These are phyloP conservation scores for Lomentospora prolificans DNA, from an alignment of 2,329 filamentous ascomycete species.

Conservation along the genomic window DNA sequence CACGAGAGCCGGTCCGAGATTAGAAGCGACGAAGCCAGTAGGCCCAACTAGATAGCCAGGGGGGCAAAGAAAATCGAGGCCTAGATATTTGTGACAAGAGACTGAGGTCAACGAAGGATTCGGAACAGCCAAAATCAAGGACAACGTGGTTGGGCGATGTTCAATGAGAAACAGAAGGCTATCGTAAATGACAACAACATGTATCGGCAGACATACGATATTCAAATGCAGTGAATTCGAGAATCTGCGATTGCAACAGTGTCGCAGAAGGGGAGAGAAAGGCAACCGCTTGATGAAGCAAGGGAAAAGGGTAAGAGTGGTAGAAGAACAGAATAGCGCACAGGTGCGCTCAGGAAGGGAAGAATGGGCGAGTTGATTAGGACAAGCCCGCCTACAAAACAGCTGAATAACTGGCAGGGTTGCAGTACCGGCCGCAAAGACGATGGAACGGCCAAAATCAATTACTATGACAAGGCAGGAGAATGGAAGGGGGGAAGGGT, in stretches of 20 bases:
- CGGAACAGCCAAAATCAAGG: neutral
- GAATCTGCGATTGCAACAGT: neutral
- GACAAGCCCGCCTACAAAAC: neutral
- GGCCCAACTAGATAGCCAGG: neutral
- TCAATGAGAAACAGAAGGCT: neutral
- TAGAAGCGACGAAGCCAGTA: too few relatives aligned
- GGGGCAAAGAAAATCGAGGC: neutral
- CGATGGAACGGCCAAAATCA: neutral
- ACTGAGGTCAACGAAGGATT: neutral
- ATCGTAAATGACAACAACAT: too few relatives aligned
- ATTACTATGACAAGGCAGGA: neutral
- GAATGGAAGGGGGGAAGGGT: neutral
- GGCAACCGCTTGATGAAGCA: neutral
- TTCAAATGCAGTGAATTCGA: too few relatives aligned
- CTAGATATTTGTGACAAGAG: neutral
- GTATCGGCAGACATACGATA: too few relatives aligned
- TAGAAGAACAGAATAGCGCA: constrained; percentile 2
- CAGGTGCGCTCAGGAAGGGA: neutral
- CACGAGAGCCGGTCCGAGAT: too few relatives aligned
- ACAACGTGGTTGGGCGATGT: neutral
- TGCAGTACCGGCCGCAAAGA: neutral
- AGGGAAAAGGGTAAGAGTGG: constrained; percentile 3
- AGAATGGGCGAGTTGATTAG: neutral
- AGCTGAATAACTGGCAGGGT: neutral
- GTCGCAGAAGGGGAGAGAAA: constrained; percentile 4